Conservation (phyloP, 108 stramenopile genomes). For the Nitzschia putrida region DNA sequence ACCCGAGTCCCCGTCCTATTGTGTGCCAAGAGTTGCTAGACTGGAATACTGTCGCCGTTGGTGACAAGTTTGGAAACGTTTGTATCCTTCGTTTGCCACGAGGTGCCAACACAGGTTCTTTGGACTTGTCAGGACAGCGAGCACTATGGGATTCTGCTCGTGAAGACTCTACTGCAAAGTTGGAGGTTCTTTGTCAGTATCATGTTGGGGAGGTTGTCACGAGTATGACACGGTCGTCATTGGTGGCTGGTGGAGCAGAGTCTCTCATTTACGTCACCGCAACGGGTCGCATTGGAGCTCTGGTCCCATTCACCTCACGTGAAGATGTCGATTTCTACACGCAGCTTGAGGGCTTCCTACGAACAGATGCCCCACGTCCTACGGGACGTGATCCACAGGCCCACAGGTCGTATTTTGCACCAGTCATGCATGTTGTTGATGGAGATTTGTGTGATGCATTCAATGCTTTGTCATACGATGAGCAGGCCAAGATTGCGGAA, state of each 20-base stretch:
- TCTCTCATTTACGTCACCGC: conserved; percentile 92
- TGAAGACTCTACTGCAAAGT: conserved; percentile 74
- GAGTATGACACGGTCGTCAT: conserved; percentile 82
- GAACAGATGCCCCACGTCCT: conserved; percentile 74
- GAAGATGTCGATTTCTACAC: conserved; percentile 96
- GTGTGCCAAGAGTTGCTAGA: conserved; percentile 91
- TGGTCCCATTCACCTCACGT: conserved; percentile 89
- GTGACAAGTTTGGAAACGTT: conserved; percentile 97
- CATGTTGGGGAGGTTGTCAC: conserved; percentile 95
- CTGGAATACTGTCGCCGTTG: conserved; percentile 94
- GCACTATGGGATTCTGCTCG: conserved; percentile 74
- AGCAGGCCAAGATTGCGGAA: conserved; percentile 86
- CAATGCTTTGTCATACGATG: conserved; percentile 62
- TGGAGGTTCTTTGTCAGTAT: conserved; percentile 83
- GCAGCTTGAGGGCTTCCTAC: conserved; percentile 86
- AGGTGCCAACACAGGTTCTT: conserved; percentile 71
- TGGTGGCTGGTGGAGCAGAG: conserved; percentile 89
- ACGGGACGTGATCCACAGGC: conserved; percentile 93
- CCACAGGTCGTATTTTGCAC: conserved; percentile 93
- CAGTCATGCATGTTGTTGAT: conserved; percentile 92
- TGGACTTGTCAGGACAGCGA: conserved; percentile 73
- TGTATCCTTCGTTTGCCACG: conserved; percentile 87
- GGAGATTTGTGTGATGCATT: conserved; percentile 96
- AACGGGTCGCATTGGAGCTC: conserved; percentile 90
- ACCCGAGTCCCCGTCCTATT: conserved; percentile 83